Base-by-base conservation (phyloP, 371 early-diverging fungal species). In the Apophysomyces sp. region DNA sequence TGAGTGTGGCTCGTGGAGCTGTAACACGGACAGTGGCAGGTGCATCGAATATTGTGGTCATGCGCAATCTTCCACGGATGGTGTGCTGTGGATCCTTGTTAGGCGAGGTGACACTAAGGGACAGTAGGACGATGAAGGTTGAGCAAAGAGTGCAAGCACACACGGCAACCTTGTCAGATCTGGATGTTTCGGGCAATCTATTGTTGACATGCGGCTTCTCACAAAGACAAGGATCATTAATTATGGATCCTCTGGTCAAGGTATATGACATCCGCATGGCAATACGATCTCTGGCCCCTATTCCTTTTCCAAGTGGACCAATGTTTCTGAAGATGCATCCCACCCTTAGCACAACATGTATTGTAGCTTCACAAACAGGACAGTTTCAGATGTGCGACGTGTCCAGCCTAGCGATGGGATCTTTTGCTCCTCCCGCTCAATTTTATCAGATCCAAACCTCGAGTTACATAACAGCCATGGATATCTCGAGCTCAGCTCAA, bases 181-280 rank as follows among this genome's bases (percentile, higher is more conserved):
- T 94, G 51, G 92, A 92, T 67, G 83, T 91, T 1, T 80, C 86
- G 15, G 92, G 91, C 15, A 89, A 91, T 66, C 65, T 87, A 32
- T 67, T 94, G 51, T 67, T 90, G 8, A 92, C 92, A 0, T 91
- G 92, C 71, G 94, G 94, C 8, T 92, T 87, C 68, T 91, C 92
- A 5, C 81, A 80, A 63, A 64, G 88, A 55, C 84, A 85, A 66
- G 86, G 86, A 5, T 78, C 79, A 0, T 63, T 88, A 28, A 78
- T 88, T 37, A 84, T 86, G 68, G 94, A 94, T 72, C 90, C 90
- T 11, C 62, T 89, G 30, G 90, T 96, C 32, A 90, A 90, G 72
- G 80, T 96, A 11, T 97, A 87, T 61, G 97, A 96, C 64, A 81
- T 92, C 26, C 80, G 95, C 31, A 91, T 88, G 59, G 60, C 77